Evolutionary conservation across 441 rosid genomes (phyloP), one percentile per base, ranked within the genome.

Genomic region (Gossypium aridum): DNA sequence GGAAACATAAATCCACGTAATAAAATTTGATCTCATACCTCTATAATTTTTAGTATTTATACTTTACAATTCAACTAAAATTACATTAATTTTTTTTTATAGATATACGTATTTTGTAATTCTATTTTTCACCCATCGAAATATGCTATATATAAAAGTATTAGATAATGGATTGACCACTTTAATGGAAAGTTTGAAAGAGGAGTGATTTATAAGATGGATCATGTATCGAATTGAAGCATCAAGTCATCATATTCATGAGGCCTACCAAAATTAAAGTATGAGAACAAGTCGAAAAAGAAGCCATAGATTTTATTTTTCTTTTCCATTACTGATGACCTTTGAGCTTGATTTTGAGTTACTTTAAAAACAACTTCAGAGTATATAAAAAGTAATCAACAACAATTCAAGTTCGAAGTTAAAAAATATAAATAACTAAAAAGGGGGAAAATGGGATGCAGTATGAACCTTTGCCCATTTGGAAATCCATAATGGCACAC

Each of bases 251-350:
- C 53, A 63, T 62, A 14, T 28, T 28, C 22, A 20, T 2, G 0
- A 75, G 68, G 67, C 79, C 77, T 63, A 56, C 57, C 56, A 12
- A 47, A 34, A 67, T 43, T 49, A 25, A 34, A 17, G 68, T 25
- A 3, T 10, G 12, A 17, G 22, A 28, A 56, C 20, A 71, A 51
- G 68, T 75, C 71, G 22, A 73, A 79, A 63, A 72, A 57, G 60
- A 71, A 26, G 16, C 7, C 26, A 20, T 20, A 3, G 7, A 5
- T 0, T 16, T 54, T 56, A 37, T 56, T 39, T 9, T 20, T 71
- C 57, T 56, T 39, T 39, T 39, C 45, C 45, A 39, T 39, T 39
- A 2, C 49, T 71, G 39, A 16, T 4, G 13, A 39, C 66, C 37
- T 47, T 47, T 14, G 13, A 67, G 17, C 54, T 65, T 20, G 51